A percentile compares a stretch with the other conserved stretches of the same genome.
phyloP scores from a whole-genome alignment of 2,329 filamentous ascomycete genomes.

The Xylariomycetidae sp. region DNA sequence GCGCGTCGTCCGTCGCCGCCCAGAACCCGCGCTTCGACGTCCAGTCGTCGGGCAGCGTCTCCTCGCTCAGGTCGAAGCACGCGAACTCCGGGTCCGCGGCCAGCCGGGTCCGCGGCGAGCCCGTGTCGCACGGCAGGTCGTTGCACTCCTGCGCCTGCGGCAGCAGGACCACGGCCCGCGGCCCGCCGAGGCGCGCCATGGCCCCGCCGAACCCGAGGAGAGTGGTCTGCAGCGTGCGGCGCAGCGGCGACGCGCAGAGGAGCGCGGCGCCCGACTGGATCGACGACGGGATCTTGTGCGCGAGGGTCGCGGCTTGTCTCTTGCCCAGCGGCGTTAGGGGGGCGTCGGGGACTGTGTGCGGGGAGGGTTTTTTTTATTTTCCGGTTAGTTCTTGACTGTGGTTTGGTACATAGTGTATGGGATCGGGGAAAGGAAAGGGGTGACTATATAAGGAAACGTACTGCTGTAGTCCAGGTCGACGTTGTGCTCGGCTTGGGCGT shows the following conservation, averaged over 20 bases:
- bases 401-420: too few species aligned
- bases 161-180: conserved; percentile 17
- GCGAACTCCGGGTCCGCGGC: conserved; percentile 23
- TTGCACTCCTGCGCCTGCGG: conserved; percentile 28
- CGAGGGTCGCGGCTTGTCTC: conserved; percentile 18
- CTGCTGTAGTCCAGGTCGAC: conserved; percentile 21
- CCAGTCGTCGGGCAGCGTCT: conserved; percentile 21
- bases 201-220: conserved; percentile 21
- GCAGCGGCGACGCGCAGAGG: conserved; percentile 26
- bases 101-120: conserved; percentile 17
- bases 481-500: conserved; percentile 25
- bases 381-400: too few species aligned
- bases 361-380: too few species aligned
- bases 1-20: conserved; percentile 10
- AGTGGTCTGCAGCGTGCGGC: conserved; percentile 29
- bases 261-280: conserved; percentile 20
- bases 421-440: background rate
- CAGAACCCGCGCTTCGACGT: conserved; percentile 24
- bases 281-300: conserved; percentile 10
- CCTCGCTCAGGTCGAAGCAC: conserved; percentile 17
- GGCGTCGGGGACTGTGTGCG: conserved; percentile 16
- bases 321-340: conserved; percentile 21
- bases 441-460: conserved; percentile 12
- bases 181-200: conserved; percentile 15
- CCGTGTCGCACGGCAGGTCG: conserved; percentile 26